These are phyloP conservation scores for Populus hybrid DNA, from an alignment of 441 rosid species.

Conservation along the genomic window DNA sequence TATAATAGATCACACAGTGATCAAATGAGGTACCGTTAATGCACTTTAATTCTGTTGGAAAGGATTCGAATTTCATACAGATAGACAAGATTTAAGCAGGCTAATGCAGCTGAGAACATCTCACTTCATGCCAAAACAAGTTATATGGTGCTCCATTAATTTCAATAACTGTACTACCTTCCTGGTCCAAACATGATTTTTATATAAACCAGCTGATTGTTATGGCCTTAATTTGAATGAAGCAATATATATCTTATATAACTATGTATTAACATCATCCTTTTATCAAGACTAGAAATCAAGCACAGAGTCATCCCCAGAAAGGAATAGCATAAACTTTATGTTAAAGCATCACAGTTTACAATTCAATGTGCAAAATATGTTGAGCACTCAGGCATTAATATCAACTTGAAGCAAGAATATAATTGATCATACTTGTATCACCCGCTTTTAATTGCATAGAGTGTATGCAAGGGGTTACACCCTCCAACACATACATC, in stretches of 20 bases:
- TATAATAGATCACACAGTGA: neutral
- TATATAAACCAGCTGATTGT: neutral
- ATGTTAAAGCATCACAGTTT: slow-evolving; percentile 27
- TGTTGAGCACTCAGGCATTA: neutral
- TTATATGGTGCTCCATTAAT: neutral
- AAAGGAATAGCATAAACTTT: slow-evolving; percentile 70
- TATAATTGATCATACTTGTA: slow-evolving; percentile 54
- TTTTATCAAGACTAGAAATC: slow-evolving; percentile 13
- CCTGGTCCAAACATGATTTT: neutral
- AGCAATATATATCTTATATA: neutral
- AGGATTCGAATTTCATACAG: neutral
- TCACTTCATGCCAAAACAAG: neutral
- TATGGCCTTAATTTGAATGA: neutral
- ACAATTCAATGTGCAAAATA: neutral
- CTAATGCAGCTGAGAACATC: neutral
- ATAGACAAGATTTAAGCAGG: neutral
- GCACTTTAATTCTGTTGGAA: neutral
- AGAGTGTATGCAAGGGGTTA: slow-evolving; percentile 97
- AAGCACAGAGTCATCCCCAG: slow-evolving; percentile 58
- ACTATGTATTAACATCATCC: neutral
- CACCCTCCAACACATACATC: slow-evolving; percentile 99
- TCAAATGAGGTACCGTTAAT: neutral
- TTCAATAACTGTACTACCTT: neutral
- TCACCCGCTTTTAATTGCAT: slow-evolving; percentile 95
- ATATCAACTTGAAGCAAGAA: slow-evolving; percentile 11